A percentile compares a stretch with the other conserved stretches of the same genome.
phyloP scores from a whole-genome alignment of 2,329 filamentous ascomycete genomes.

The Lachnellula arida region DNA sequence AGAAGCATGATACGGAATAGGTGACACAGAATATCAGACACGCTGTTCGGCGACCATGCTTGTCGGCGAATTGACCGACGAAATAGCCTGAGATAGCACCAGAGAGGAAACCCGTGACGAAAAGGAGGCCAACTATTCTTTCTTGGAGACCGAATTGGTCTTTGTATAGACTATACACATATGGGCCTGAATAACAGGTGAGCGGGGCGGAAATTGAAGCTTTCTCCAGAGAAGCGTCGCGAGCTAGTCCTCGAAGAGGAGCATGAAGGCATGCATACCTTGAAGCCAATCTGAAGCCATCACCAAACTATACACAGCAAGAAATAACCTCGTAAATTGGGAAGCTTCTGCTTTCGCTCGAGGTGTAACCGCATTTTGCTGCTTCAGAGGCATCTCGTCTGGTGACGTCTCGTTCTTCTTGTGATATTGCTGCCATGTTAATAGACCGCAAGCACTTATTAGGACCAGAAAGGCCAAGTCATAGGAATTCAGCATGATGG shows the following conservation, averaged over 20 bases:
- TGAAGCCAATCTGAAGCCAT: conserved; percentile 51
- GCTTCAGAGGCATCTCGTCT: conserved; percentile 16
- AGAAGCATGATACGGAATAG: conserved; percentile 49
- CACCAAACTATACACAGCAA: conserved; percentile 43
- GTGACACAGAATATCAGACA: conserved; percentile 51
- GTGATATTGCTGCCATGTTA: conserved; percentile 28
- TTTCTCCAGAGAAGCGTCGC: conserved; percentile 11
- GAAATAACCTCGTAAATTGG: conserved; percentile 31
- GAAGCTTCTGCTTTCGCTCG: conserved; percentile 25
- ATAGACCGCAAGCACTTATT: conserved; percentile 23
- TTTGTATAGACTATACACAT: conserved; percentile 32
- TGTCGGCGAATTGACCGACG: conserved; percentile 31
- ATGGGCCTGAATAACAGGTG: conserved; percentile 22
- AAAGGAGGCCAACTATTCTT: conserved; percentile 28
- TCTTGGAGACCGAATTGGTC: conserved; percentile 30
- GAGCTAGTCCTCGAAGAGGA: conserved; percentile 23
- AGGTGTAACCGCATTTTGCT: conserved; percentile 16
- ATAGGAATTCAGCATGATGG: conserved; percentile 24
- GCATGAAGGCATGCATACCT: conserved; percentile 34
- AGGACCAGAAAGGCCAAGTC: conserved; percentile 23
- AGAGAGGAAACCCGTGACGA: conserved; percentile 31
- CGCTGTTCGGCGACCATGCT: conserved; percentile 40
- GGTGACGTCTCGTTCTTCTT: conserved; percentile 9
- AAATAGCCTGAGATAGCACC: conserved; percentile 31
- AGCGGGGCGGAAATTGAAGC: conserved; percentile 27